Evolutionary conservation across 2,329 filamentous ascomycete genomes (phyloP), one percentile per base, ranked within the genome.

Genomic region (Claviceps cyperi): DNA sequence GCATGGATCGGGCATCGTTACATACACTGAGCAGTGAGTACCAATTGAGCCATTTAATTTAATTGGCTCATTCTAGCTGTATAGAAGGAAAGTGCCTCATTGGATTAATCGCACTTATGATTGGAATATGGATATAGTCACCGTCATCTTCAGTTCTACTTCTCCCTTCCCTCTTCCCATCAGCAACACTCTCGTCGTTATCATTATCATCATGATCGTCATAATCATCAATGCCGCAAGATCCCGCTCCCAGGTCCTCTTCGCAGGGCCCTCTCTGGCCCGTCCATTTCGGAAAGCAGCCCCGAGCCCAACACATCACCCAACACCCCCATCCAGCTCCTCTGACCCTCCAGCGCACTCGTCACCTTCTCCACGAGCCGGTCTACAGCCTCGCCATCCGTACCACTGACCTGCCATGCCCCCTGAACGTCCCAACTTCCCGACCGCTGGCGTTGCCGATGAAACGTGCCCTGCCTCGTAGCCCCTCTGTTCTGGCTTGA

Each of bases 391-490:
- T 67, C 66, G 1, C 57, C 55, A 22, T 76, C 69, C 0, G 70
- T 71, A 5, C 71, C 70, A 2, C 61, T 64, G 0, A 75, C 61
- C 22, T 67, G 66, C 73, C 73, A 76, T 14, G 65, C 61, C 0
- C 72, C 72, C 0, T 56, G 60, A 15, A 71, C 57, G 13, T 68
- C 58, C 59, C 60, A 64, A 7, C 65, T 67, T 2, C 62, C 64
- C 1, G 53, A 52, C n/a, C 53, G 50, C 41, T 55, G 62, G 6
- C 63, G 56, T 45, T 60, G 57, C 48, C 68, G 69, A 36, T 66
- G 64, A 52, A 76, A 75, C 0, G 69, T 64, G 3, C 72, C 73
- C 8, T 55, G 62, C 2, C 71, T 64, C 3, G 60, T 62, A 1
- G 66, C 66, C 65, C 63, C 64, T 3, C 58, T 53, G 57, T 48